Percentiles rank a stretch among this genome's conserved stretches.
Conservation (phyloP, 2,329 filamentous ascomycete species). For the Alternaria burnsii region DNA sequence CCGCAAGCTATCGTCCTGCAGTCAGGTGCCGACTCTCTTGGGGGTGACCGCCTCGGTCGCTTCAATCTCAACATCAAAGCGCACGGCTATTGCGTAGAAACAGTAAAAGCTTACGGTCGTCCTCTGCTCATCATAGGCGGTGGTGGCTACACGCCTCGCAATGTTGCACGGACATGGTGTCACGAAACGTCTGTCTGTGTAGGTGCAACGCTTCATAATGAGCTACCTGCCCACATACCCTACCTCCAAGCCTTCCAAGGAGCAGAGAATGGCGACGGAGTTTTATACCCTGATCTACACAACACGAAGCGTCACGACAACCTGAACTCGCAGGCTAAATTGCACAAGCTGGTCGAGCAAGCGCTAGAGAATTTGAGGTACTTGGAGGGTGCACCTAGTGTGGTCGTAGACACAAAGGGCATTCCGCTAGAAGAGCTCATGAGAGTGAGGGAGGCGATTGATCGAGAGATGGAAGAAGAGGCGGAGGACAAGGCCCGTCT, state of each 20-base stretch:
- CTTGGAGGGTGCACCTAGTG: slow-evolving; percentile 80
- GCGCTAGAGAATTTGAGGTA: slow-evolving; percentile 88
- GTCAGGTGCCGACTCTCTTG: slow-evolving; percentile 93
- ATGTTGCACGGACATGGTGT: slow-evolving; percentile 95
- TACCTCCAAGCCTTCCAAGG: slow-evolving; percentile 86
- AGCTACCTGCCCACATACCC: slow-evolving; percentile 80
- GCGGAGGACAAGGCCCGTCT: slow-evolving; percentile 67
- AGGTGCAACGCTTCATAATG: slow-evolving; percentile 73
- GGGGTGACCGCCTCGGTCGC: slow-evolving; percentile 89
- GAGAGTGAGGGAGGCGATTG: slow-evolving; percentile 71
- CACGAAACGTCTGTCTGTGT: slow-evolving; percentile 95
- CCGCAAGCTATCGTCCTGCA: slow-evolving; percentile 92
- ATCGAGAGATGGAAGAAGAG: slow-evolving; percentile 72
- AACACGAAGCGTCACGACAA: slow-evolving; percentile 78
- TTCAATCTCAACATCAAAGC: slow-evolving; percentile 98
- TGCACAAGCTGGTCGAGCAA: slow-evolving; percentile 78
- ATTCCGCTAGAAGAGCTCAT: slow-evolving; percentile 74
- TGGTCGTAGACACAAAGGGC: slow-evolving; percentile 75
- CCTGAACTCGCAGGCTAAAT: slow-evolving; percentile 77
- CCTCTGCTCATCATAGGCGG: slow-evolving; percentile 92
- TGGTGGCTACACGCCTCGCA: slow-evolving; percentile 94
- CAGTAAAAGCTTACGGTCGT: slow-evolving; percentile 80
- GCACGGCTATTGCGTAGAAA: slow-evolving; percentile 89
- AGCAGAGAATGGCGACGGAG: slow-evolving; percentile 73
- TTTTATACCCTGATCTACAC: slow-evolving; percentile 86